A percentile compares a stretch with the other conserved stretches of the same genome.
Evolutionary conservation across 73 alveolate species (phyloP).

Genomic region (Tetrahymena malaccensis): DNA sequence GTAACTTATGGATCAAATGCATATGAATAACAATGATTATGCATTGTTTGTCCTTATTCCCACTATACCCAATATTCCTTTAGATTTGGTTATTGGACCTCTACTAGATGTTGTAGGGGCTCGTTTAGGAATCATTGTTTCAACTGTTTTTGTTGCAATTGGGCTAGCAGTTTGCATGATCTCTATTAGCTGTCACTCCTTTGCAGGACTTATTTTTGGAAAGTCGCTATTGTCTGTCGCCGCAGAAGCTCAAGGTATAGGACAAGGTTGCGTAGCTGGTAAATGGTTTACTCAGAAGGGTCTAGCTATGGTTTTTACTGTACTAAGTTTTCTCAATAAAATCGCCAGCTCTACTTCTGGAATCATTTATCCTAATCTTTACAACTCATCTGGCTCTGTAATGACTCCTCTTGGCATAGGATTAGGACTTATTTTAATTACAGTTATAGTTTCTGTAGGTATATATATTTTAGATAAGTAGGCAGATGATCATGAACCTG

Average conservation of each 20-base stretch:
- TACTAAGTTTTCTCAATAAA: background rate
- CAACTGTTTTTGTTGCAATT: background rate
- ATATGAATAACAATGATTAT: background rate
- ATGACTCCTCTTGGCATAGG: background rate
- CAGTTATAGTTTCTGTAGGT: background rate
- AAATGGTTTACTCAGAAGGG: background rate
- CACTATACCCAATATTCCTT: background rate
- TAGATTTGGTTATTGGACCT: background rate
- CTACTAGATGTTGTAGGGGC: background rate
- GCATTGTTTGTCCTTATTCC: background rate
- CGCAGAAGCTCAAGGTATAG: background rate
- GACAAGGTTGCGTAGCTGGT: background rate
- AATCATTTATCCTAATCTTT: background rate
- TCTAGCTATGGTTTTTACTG: background rate
- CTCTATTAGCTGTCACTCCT: background rate
- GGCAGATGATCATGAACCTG: background rate
- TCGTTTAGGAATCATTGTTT: background rate
- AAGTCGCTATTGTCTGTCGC: background rate
- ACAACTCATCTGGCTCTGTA: background rate
- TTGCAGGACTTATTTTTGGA: background rate
- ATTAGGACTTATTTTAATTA: background rate
- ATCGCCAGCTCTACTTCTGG: background rate
- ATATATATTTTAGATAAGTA: background rate
- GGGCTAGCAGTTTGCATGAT: background rate
- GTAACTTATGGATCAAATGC: background rate